Evolutionary conservation across 352 stramenopile genomes (phyloP).

Genomic region (Ophiocytium majus): DNA sequence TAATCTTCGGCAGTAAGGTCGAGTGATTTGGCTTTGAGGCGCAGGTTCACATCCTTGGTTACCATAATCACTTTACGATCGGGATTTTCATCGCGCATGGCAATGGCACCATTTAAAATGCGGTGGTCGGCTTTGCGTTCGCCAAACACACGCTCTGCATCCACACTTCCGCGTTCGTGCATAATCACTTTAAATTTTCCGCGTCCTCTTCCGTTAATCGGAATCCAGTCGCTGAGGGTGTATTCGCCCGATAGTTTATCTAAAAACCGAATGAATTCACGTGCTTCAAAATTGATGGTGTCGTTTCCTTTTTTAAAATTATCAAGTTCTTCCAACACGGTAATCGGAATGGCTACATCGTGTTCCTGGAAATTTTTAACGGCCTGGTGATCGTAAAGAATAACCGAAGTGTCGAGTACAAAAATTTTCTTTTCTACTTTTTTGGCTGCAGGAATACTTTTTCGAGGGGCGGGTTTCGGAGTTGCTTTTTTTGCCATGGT

Average conservation of each 20-base stretch:
- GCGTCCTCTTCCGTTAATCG: not conserved
- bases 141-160: not conserved
- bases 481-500: too few species aligned
- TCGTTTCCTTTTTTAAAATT: slow-evolving; percentile 14
- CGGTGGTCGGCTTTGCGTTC: slow-evolving; percentile 1
- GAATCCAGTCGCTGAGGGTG: not conserved
- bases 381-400: slow-evolving; percentile 10
- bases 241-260: not conserved
- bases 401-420: slow-evolving; percentile 1
- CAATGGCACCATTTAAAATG: slow-evolving; percentile 2
- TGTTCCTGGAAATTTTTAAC: not conserved
- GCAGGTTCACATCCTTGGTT: slow-evolving; percentile 13
- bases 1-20: not conserved
- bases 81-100: not conserved
- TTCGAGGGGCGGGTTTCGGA: too few species aligned
- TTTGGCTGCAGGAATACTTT: too few species aligned
- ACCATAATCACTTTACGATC: slow-evolving; percentile 3
- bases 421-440: slow-evolving; percentile 11
- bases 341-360: slow-evolving; percentile 10
- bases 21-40: not conserved
- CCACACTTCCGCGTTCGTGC: not conserved
- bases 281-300: not conserved
- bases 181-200: not conserved
- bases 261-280: not conserved
- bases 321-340: slow-evolving; percentile 8